A percentile compares a stretch with the other conserved stretches of the same genome.
These are phyloP conservation scores for Brachypodium distachyon DNA, from an alignment of 202 grass and related monocot genomes.

Conservation along the genomic window DNA sequence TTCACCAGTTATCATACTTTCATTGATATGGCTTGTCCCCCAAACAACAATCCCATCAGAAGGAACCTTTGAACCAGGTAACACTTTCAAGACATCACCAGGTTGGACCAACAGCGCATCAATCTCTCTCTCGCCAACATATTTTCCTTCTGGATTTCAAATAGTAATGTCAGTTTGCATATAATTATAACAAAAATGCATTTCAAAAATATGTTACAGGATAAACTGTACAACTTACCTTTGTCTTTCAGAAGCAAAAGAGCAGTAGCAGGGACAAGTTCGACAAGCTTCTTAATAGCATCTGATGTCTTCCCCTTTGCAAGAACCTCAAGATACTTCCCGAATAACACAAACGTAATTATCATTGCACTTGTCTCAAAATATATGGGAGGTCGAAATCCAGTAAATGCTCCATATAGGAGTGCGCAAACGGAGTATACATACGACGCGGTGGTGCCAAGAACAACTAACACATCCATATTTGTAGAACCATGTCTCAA, in stretches of 20 bases:
- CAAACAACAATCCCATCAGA: constrained; percentile 79
- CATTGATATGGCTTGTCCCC: constrained; percentile 90
- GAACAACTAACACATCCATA: constrained; percentile 96
- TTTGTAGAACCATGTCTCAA: constrained; percentile 84
- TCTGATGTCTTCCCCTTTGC: constrained; percentile 96
- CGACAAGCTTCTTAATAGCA: constrained; percentile 94
- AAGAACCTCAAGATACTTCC: constrained; percentile 96
- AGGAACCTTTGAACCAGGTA: constrained; percentile 94
- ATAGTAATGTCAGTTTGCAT: not conserved
- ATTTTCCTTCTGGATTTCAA: constrained; percentile 59
- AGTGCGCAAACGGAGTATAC: constrained; percentile 84
- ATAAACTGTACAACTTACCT: constrained; percentile 35
- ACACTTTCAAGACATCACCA: constrained; percentile 85
- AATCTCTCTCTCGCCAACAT: constrained; percentile 74
- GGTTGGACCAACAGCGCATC: constrained; percentile 91
- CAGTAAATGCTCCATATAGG: constrained; percentile 64
- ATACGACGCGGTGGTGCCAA: constrained; percentile 91
- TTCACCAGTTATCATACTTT: constrained; percentile 99
- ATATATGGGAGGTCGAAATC: constrained; percentile 68
- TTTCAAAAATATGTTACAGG: constrained; percentile 1
- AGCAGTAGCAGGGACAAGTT: constrained; percentile 89
- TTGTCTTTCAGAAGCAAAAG: constrained; percentile 84
- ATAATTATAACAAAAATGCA: not conserved
- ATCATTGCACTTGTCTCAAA: constrained; percentile 99
- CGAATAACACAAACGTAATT: constrained; percentile 94